These are phyloP conservation scores for Coemansia sp. DNA, from an alignment of 192 early-diverging fungal genomes.

Conservation along the genomic window DNA sequence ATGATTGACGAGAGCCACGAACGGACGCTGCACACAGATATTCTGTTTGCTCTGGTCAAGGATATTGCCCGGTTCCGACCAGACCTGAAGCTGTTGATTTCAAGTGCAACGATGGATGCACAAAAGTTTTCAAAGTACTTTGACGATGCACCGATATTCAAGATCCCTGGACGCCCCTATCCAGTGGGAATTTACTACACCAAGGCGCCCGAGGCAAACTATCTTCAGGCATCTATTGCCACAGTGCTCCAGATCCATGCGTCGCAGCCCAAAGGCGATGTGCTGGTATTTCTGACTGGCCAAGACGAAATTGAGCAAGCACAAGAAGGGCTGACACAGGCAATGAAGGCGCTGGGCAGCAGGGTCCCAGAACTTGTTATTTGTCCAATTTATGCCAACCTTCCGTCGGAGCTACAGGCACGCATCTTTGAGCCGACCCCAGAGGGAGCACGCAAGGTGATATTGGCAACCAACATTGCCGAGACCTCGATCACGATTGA, in stretches of 20 bases:
- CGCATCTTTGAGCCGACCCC: slow-evolving; percentile 98
- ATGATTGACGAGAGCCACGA: slow-evolving; percentile 99
- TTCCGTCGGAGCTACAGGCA: slow-evolving; percentile 93
- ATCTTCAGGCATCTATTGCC: slow-evolving; percentile 86
- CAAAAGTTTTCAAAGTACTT: slow-evolving; percentile 96
- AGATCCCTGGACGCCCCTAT: slow-evolving; percentile 90
- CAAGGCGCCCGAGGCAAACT: slow-evolving; percentile 95
- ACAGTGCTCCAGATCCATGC: slow-evolving; percentile 94
- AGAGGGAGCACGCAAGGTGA: slow-evolving; percentile 87
- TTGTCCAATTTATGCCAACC: slow-evolving; percentile 93
- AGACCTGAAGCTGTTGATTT: slow-evolving; percentile 91
- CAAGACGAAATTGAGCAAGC: slow-evolving; percentile 98
- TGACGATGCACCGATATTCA: slow-evolving; percentile 89
- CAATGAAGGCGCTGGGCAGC: slow-evolving; percentile 77
- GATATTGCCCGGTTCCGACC: slow-evolving; percentile 92
- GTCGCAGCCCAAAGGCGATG: slow-evolving; percentile 83
- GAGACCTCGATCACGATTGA: slow-evolving; percentile 98
- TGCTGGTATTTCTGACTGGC: slow-evolving; percentile 94
- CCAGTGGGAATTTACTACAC: slow-evolving; percentile 95
- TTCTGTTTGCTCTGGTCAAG: slow-evolving; percentile 94
- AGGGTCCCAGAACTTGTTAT: slow-evolving; percentile 88
- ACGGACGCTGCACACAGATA: slow-evolving; percentile 92
- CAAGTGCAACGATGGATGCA: slow-evolving; percentile 97
- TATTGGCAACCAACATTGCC: slow-evolving; percentile 98
- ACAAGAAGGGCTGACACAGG: slow-evolving; percentile 73